Evolutionary conservation across 2,329 filamentous ascomycete species (phyloP).

Genomic region (Ceratocystis diversiconidia): DNA sequence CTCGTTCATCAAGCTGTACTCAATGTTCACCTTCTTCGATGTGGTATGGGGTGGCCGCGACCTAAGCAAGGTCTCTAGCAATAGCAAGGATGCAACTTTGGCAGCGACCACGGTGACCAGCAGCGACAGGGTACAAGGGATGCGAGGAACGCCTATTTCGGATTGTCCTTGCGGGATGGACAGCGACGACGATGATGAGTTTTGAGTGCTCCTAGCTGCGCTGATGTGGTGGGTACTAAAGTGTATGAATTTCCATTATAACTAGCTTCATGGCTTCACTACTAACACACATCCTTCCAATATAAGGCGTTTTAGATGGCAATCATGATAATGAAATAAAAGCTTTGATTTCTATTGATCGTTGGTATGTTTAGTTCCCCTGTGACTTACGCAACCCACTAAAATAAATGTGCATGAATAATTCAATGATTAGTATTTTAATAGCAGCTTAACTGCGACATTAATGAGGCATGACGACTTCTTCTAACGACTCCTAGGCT

Average conservation of each 20-base stretch:
- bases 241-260: background rate
- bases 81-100: background rate
- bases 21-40: constrained; percentile 38
- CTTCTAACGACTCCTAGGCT: background rate
- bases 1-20: constrained; percentile 42
- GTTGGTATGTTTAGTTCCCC: background rate
- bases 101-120: background rate
- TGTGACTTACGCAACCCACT: background rate
- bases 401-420: background rate
- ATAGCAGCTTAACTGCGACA: background rate
- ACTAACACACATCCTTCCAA: background rate
- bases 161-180: background rate
- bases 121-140: background rate
- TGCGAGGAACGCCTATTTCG: background rate
- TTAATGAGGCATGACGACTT: background rate
- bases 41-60: constrained; percentile 26
- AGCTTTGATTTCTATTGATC: background rate
- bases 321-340: background rate
- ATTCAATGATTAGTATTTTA: background rate
- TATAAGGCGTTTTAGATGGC: background rate
- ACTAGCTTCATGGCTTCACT: background rate
- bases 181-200: background rate
- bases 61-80: background rate
- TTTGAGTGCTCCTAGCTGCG: background rate
- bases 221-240: background rate